Conservation (phyloP, 78 protist species). For the Reticulomyxa filosa region DNA sequence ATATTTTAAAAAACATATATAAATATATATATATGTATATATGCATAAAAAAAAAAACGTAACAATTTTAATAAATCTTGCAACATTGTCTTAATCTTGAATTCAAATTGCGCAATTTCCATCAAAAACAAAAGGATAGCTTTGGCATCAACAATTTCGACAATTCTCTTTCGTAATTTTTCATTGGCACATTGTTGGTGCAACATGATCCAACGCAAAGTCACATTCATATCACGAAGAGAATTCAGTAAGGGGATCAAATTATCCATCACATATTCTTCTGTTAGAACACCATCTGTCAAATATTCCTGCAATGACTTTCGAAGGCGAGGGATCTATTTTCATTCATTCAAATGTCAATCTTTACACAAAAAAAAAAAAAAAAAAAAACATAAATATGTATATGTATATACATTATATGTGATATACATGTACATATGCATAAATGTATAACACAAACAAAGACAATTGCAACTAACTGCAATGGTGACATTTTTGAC, state of each 20-base stretch:
- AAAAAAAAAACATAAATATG: too few species aligned
- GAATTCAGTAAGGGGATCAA: conserved; percentile 27
- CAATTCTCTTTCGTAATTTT: not conserved
- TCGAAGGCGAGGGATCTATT: too few species aligned
- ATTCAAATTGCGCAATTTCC: conserved; percentile 69
- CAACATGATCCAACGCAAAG: conserved; percentile 67
- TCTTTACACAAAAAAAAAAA: too few species aligned
- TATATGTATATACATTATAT: too few species aligned
- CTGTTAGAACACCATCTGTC: conserved; percentile 55
- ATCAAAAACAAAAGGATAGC: conserved; percentile 40
- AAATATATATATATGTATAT: too few species aligned
- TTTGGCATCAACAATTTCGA: not conserved
- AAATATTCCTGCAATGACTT: conserved; percentile 18
- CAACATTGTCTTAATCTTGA: conserved; percentile 34
- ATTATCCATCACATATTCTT: conserved; percentile 57
- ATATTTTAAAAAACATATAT: too few species aligned
- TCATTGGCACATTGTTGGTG: conserved; percentile 27
- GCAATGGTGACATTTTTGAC: too few species aligned
- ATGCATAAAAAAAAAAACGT: too few species aligned
- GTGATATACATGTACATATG: too few species aligned
- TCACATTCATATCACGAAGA: conserved; percentile 60
- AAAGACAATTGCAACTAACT: too few species aligned
- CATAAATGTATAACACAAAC: too few species aligned
- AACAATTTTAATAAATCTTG: too few species aligned
- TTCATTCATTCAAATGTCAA: not conserved